Evolutionary conservation across 768 basidiomycete species (phyloP), one percentile per base, ranked within the genome.

Genomic region (Pleurotus djamor): DNA sequence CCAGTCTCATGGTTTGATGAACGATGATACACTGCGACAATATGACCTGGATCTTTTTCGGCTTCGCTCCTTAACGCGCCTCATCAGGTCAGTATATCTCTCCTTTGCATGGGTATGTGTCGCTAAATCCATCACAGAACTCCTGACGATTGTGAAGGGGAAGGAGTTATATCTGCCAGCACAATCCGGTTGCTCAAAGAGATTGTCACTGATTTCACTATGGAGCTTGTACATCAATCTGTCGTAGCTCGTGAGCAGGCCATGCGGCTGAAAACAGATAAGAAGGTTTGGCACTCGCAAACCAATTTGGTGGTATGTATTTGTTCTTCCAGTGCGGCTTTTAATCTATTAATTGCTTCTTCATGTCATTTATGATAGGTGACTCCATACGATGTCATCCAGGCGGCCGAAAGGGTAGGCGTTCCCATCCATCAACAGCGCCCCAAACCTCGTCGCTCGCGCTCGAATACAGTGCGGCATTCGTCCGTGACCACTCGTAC

Each of bases 231-330:
- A 2, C 79, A 82, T 57, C 77, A 76, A 36, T 74, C 80, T 17
- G 78, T 89, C 45, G 72, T 82, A 5, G 72, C 79, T 38, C 81
- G 82, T 44, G 86, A 88, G 64, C 81, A 86, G 59, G 88, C 89
- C 63, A 69, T 75, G 56, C 70, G 72, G 35, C 66, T 87, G 65
- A 90, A 89, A 70, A 73, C 75, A 43, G 79, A 80, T 16, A 82
- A 82, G 49, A 87, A 82, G 64, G 85, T 78, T 5, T 91, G 89
- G 86, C 74, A 78, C 49, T 56, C 76, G 3, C 74, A 74, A 10
- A 70, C 69, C 48, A 75, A 76, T 34, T 74, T 80, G 64, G 82
- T 84, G 66, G 74, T 74, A 41, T 43, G 65, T 60, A 32, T 49
- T 33, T 32, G 48, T 32, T 43, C 41, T 17, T 56, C 33, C 35